Percentiles rank a stretch among this genome's conserved stretches.
Conservation (phyloP, 2,329 filamentous ascomycete species). For the Aspergillus amoenus region DNA sequence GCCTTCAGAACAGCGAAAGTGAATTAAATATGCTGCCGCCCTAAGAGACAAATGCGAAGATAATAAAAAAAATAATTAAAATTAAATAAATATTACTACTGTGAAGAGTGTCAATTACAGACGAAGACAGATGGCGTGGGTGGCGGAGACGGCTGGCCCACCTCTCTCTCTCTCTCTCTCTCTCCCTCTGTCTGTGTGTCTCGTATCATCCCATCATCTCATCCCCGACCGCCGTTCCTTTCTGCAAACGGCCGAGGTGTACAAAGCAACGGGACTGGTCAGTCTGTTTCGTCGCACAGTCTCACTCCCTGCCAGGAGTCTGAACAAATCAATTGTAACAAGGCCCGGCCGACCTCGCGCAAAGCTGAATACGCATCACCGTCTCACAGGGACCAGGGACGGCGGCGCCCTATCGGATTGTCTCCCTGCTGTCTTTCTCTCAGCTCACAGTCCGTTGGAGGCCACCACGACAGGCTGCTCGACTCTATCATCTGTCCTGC, state of each 20-base stretch:
- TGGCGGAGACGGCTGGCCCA: background rate
- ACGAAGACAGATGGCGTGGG: background rate
- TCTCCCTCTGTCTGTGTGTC: background rate
- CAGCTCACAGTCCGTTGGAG: background rate
- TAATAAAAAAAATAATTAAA: background rate
- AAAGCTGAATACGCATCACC: background rate
- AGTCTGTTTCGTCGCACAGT: background rate
- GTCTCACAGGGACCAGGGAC: conserved; percentile 1
- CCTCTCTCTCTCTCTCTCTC: background rate
- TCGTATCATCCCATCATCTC: background rate
- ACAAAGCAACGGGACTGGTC: background rate
- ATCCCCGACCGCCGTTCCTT: background rate
- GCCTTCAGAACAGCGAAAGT: background rate
- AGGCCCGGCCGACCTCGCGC: background rate
- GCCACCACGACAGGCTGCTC: background rate
- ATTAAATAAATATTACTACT: background rate
- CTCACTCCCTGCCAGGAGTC: background rate
- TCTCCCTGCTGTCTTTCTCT: background rate
- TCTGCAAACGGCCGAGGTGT: conserved; percentile 4
- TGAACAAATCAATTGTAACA: background rate
- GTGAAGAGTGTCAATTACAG: background rate
- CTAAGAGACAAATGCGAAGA: background rate
- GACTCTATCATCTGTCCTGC: background rate
- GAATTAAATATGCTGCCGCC: conserved; percentile 5
- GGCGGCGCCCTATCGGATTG: background rate